Conservation (phyloP, 2,329 filamentous ascomycete genomes). For the Trichoderma guizhouense region DNA sequence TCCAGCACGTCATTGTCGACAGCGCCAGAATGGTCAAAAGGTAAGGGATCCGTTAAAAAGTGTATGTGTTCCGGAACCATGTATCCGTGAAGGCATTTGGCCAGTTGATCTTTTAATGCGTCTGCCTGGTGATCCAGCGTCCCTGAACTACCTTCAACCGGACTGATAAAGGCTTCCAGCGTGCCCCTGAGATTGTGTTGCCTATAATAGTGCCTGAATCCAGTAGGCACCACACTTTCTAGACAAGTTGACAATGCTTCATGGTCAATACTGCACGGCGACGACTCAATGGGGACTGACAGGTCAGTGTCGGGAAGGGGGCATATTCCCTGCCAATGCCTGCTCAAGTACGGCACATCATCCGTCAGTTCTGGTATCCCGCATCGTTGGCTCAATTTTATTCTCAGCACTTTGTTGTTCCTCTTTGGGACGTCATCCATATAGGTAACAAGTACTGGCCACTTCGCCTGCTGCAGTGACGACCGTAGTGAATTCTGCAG, state of each 20-base stretch:
- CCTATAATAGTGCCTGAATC: constrained; percentile 22
- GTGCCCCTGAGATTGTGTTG: constrained; percentile 3
- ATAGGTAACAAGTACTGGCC: constrained; percentile 50
- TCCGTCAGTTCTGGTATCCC: constrained; percentile 44
- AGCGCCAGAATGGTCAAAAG: constrained; percentile 29
- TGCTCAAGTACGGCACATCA: constrained; percentile 38
- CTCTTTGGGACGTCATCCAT: constrained; percentile 54
- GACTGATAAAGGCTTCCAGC: constrained; percentile 26
- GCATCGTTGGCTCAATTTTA: constrained; percentile 49
- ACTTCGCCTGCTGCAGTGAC: constrained; percentile 51
- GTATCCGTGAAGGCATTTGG: constrained; percentile 29
- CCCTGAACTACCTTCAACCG: constrained; percentile 10
- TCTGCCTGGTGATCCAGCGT: constrained; percentile 5
- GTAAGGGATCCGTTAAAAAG: constrained; percentile 33
- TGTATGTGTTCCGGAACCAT: constrained; percentile 40
- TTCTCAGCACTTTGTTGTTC: constrained; percentile 57
- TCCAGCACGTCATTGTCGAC: constrained; percentile 38
- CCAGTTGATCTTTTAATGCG: constrained; percentile 22
- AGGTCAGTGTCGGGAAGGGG: constrained; percentile 47
- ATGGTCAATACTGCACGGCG: constrained; percentile 33
- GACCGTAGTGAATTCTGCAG: constrained; percentile 46
- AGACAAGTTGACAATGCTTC: constrained; percentile 27
- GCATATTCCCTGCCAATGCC: constrained; percentile 50
- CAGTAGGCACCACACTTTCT: constrained; percentile 19
- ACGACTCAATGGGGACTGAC: constrained; percentile 37